Evolutionary conservation across 768 basidiomycete species (phyloP), one percentile per base, ranked within the genome.

Genomic region (Trametes meyenii): DNA sequence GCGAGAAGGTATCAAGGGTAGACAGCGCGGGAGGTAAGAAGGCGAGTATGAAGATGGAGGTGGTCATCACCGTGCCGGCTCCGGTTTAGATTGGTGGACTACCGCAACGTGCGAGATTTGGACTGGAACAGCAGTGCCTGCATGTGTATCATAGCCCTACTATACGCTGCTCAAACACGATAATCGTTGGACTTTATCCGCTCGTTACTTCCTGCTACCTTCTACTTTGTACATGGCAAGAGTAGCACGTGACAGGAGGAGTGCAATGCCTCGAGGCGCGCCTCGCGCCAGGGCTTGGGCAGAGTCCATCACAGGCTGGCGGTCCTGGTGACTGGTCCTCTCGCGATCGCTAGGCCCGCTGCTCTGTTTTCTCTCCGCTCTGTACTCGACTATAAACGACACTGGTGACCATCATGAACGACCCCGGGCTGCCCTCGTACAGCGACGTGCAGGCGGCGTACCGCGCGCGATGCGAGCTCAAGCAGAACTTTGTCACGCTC

Each of bases 401-500:
- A 13, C 38, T 12, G 19, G 39, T 2, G 42, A 12, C 39, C 19
- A 51, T 3, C 42, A 55, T 50, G 46, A 21, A 48, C n/a, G 60
- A 55, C 39, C 26, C 21, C 38, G 56, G 58, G 21, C 58, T 60
- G n/a, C 62, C 62, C 14, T 45, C 58, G 23, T 64, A 64, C 50
- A 56, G 36, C 53, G 62, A 64, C 54, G 62, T 64, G 17, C 58
- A 60, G 44, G 54, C 58, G 24, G 58, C 57, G 29, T 44, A 64
- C 8, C 62, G 58, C 24, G 53, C 62, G n/a, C 62, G 62, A 35
- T 13, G 39, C 43, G 62, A 66, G 29, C 64, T 72, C 38, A 65
- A 64, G 65, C 58, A 67, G 46, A 65, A 63, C 29, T 72, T 72
- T 53, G 51, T 61, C 19, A 66, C 66, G 38, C 61, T 72, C 21